Base-by-base conservation (phyloP, 441 rosid species). In the Gossypium schwendimanii region DNA sequence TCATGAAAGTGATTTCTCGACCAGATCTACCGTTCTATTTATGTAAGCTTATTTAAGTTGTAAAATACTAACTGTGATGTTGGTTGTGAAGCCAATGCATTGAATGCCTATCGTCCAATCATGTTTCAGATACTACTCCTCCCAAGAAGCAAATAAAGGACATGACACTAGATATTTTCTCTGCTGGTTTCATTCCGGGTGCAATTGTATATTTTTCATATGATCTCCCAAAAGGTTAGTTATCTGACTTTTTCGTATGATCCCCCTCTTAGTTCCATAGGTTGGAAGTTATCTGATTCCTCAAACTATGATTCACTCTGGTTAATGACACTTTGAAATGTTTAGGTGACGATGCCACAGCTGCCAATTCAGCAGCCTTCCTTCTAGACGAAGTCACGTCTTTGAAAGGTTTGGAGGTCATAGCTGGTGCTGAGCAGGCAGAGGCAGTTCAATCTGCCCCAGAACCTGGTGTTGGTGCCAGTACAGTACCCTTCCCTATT, bases 141-240 rank as follows among this genome's bases (percentile, higher is more conserved):
- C 99, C 99, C 2, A 95, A 92, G 85, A 88, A 86, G 83, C 82
- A 83, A 78, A 77, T 95, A 50, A 88, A 88, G 74, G 95, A 95
- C 78, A 76, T 85, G 74, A 86, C 90, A 18, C 86, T 77, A 77
- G 99, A 92, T 81, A 89, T 91, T 62, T 90, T 80, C 86, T 74
- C 96, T 1, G 88, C 96, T 70, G 92, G 98, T 33, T 91, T 95
- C 72, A 36, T 95, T 83, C 99, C 98, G 58, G 97, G 99, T 59
- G 98, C 97, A 60, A 88, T 95, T 74, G 91, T 92, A 58, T 91
- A 95, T 80, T 95, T 92, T 73, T 86, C 93, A 59, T 85, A 86
- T 68, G 86, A 89, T 75, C 73, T 76, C 41, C 90, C 90, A 4
- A 87, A 85, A 81, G 93, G 98, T 91, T 75, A 73, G 90, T 75